phyloP scores from a whole-genome alignment of 2,329 filamentous ascomycete genomes.

The Ceratocystis ficicola region DNA sequence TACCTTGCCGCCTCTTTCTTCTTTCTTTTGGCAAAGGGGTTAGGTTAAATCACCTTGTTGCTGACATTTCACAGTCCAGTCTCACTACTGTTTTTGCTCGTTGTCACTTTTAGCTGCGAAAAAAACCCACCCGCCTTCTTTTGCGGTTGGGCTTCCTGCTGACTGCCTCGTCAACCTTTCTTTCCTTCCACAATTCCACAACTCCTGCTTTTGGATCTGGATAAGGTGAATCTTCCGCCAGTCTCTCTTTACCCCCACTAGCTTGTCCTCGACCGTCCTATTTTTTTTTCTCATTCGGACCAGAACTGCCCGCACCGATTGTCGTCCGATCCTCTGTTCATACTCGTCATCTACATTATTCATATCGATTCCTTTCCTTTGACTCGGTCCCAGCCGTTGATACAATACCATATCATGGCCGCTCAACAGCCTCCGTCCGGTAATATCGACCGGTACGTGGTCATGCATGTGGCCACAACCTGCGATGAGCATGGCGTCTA shows the following conservation, averaged over 20 bases:
- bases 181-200: not conserved
- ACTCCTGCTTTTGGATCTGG: not conserved
- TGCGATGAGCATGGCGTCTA: conserved; percentile 99
- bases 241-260: not conserved
- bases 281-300: not conserved
- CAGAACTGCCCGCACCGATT: conserved; percentile 2
- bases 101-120: conserved; percentile 11
- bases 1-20: not conserved
- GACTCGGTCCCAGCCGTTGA: not conserved
- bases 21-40: not conserved
- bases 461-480: conserved; percentile 96
- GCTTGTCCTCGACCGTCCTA: conserved; percentile 8
- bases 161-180: conserved; percentile 3
- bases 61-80: conserved; percentile 11
- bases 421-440: conserved; percentile 41
- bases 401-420: conserved; percentile 28
- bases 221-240: conserved; percentile 3
- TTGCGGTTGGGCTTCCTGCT: conserved; percentile 10
- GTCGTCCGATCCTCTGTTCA: not conserved
- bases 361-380: not conserved
- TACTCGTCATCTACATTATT: not conserved
- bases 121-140: conserved; percentile 6
- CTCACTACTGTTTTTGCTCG: conserved; percentile 8
- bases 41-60: conserved; percentile 4
- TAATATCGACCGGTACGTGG: conserved; percentile 88